A percentile compares a stretch with the other conserved stretches of the same genome.
phyloP scores from a whole-genome alignment of 169 alveolate species.

The Miamiensis avidus region DNA sequence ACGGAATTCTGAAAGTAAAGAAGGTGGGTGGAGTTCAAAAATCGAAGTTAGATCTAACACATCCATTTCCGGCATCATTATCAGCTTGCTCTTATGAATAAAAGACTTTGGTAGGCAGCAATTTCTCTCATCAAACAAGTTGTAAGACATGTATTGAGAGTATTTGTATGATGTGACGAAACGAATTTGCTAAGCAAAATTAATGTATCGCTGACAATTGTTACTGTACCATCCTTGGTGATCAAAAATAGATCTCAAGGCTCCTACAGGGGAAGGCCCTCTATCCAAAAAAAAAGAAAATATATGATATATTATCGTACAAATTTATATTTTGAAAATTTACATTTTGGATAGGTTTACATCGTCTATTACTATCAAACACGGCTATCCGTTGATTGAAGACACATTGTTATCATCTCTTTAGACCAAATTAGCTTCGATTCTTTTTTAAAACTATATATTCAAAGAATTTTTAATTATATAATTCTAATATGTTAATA shows the following conservation, averaged over 20 bases:
- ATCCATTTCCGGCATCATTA: constrained; percentile 8
- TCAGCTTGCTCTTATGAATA: neutral
- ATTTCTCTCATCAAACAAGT: constrained; percentile 2
- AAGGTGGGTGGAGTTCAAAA: neutral
- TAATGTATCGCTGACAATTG: constrained; percentile 2
- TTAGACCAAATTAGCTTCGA: constrained; percentile 1
- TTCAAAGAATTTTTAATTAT: neutral
- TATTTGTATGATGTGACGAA: neutral
- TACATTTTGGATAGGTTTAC: constrained; percentile 5
- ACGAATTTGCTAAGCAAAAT: neutral
- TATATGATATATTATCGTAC: neutral
- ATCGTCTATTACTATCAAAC: constrained; percentile 7
- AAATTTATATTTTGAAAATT: neutral
- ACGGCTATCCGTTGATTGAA: neutral
- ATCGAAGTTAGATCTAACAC: constrained; percentile 1
- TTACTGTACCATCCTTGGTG: constrained; percentile 17
- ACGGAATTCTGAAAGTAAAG: too few relatives aligned
- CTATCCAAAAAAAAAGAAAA: neutral
- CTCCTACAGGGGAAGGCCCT: constrained; percentile 10
- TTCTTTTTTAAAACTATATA: constrained; percentile 4
- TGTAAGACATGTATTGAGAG: neutral
- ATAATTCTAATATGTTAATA: neutral
- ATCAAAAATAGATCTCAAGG: constrained; percentile 6
- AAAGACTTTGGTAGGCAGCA: neutral
- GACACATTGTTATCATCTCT: constrained; percentile 1